Evolutionary conservation across 495 filamentous ascomycete species (phyloP).

Genomic region (Penicillium manginii): DNA sequence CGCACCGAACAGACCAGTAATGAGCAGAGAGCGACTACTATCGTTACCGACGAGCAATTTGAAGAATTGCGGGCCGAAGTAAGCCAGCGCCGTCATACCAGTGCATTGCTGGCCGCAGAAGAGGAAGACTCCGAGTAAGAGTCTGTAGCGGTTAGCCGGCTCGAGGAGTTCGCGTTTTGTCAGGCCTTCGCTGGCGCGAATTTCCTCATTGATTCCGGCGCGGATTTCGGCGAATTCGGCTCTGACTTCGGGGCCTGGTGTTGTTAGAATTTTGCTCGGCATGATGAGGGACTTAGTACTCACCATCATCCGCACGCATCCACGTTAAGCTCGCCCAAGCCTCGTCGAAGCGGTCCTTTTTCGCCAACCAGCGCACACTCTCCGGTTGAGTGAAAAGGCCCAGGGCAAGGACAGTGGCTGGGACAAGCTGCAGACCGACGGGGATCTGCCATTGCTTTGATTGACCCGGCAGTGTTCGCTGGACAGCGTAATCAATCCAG

Average conservation of each 20-base stretch:
- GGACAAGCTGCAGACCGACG: slow-evolving; percentile 54
- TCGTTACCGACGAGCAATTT: slow-evolving; percentile 46
- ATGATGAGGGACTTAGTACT: neutral
- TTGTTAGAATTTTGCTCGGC: neutral
- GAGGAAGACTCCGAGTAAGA: slow-evolving; percentile 43
- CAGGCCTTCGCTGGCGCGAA: slow-evolving; percentile 46
- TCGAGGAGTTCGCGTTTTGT: slow-evolving; percentile 48
- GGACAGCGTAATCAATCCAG: slow-evolving; percentile 56
- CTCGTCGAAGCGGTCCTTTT: slow-evolving; percentile 53
- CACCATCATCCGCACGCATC: slow-evolving; percentile 51
- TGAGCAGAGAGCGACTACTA: slow-evolving; percentile 42
- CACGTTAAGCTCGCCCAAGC: slow-evolving; percentile 49
- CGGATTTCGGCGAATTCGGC: slow-evolving; percentile 51
- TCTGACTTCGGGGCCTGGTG: slow-evolving; percentile 33
- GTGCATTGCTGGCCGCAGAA: slow-evolving; percentile 45
- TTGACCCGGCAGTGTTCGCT: slow-evolving; percentile 33
- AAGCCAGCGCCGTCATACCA: slow-evolving; percentile 48
- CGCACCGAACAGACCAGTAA: slow-evolving; percentile 54
- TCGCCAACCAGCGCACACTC: slow-evolving; percentile 55
- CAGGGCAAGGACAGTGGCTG: slow-evolving; percentile 47
- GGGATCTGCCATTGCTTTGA: slow-evolving; percentile 58
- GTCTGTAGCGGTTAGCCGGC: slow-evolving; percentile 47
- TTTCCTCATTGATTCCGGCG: slow-evolving; percentile 45
- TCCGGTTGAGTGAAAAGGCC: slow-evolving; percentile 52
- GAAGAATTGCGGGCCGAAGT: slow-evolving; percentile 55